Percentiles rank a stretch among this genome's conserved stretches.
Evolutionary conservation across 176 grass and related monocot species (phyloP).

Genomic region (Lolium rigidum): DNA sequence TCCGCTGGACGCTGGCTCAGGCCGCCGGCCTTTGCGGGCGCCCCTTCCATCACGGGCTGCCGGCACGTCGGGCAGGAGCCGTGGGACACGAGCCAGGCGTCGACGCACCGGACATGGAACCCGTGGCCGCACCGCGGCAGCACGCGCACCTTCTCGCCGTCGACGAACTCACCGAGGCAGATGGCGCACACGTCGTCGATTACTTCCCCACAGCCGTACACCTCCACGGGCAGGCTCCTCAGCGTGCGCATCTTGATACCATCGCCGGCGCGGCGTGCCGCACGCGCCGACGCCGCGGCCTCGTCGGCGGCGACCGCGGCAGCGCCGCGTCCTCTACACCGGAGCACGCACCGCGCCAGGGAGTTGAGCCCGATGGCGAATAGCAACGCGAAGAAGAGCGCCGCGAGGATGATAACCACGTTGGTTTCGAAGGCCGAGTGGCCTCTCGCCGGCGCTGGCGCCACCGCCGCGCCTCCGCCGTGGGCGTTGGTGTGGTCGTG

Average conservation of each 20-base stretch:
- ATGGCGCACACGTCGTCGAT: constrained; percentile 66
- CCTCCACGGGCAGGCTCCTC: constrained; percentile 67
- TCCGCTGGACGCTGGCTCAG: not conserved
- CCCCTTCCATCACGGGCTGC: constrained; percentile 30
- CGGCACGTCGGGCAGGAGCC: constrained; percentile 85
- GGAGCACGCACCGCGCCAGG: constrained; percentile 65
- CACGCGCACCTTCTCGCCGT: constrained; percentile 77
- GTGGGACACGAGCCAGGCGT: constrained; percentile 73
- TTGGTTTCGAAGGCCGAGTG: constrained; percentile 68
- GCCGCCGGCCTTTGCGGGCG: not conserved
- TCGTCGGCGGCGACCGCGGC: not conserved
- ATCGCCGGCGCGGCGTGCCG: not conserved
- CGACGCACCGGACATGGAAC: constrained; percentile 79
- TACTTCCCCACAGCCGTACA: constrained; percentile 42
- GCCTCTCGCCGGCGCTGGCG: not conserved
- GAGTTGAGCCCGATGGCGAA: constrained; percentile 70
- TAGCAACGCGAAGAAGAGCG: constrained; percentile 72
- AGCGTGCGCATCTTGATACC: constrained; percentile 67
- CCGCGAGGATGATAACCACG: constrained; percentile 76
- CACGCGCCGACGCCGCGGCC: not conserved
- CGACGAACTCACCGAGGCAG: constrained; percentile 80
- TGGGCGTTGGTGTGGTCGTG: not conserved
- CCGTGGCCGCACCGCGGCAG: constrained; percentile 70
- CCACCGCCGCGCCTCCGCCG: not conserved
- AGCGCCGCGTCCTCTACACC: constrained; percentile 30